These are phyloP conservation scores for Colletotrichum endophyticum DNA, from an alignment of 2,329 filamentous ascomycete species.

Conservation along the genomic window DNA sequence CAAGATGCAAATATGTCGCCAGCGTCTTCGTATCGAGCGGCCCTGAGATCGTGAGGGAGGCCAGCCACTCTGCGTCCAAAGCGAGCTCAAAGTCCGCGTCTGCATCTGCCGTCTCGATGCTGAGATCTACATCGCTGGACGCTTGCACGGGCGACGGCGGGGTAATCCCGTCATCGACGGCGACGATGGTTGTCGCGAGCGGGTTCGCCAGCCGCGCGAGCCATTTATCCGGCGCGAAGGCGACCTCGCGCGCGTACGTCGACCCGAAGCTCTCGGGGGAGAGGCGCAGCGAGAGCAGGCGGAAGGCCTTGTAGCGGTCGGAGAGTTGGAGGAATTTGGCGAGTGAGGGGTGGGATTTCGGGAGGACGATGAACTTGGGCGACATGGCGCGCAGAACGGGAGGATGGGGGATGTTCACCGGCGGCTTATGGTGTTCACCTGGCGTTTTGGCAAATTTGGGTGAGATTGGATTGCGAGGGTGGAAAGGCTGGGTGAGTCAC, in stretches of 20 bases:
- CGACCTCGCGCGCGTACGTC: slow-evolving; percentile 7
- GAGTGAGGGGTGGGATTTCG: background rate
- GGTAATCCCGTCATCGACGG: background rate
- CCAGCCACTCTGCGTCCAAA: background rate
- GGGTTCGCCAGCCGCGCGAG: background rate
- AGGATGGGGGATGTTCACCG: background rate
- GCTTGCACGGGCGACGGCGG: background rate
- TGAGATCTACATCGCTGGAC: fast-evolving
- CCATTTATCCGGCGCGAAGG: slow-evolving; percentile 1
- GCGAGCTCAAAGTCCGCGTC: background rate
- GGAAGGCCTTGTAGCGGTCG: slow-evolving; percentile 8
- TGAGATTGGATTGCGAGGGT: background rate
- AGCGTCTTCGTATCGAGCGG: background rate
- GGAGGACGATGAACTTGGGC: background rate
- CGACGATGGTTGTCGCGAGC: slow-evolving; percentile 3
- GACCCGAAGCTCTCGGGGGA: slow-evolving; percentile 11
- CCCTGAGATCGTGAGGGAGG: background rate
- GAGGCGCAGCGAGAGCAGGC: slow-evolving; percentile 4
- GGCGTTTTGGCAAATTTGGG: background rate
- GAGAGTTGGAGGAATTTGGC: background rate
- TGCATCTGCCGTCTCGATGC: background rate
- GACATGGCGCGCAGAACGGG: background rate
- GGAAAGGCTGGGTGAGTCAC: background rate
- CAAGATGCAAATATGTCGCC: background rate
- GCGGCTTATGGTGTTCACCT: too few species aligned